Conservation (phyloP, 75 land plant species). For the Gnetum montanum region DNA sequence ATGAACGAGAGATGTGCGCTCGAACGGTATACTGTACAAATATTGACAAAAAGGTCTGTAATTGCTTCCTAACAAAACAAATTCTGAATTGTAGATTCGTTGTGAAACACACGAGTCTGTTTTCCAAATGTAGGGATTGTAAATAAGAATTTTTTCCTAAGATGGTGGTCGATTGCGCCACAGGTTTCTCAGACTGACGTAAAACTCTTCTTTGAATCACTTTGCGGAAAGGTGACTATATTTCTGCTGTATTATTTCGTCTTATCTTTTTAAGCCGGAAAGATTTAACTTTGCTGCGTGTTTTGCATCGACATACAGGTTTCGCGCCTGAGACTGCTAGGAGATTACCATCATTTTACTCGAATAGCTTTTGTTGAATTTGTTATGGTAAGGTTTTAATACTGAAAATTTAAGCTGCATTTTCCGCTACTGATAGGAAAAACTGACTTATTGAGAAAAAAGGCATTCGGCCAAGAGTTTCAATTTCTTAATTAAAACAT, state of each 20-base stretch:
- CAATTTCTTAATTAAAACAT: no score
- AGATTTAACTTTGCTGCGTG: not conserved
- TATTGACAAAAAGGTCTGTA: slow-evolving; percentile 77
- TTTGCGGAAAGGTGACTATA: slow-evolving; percentile 62
- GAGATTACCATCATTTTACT: slow-evolving; percentile 60
- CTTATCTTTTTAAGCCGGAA: not conserved
- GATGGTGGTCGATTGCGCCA: not conserved
- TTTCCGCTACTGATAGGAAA: no score
- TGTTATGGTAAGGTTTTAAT: slow-evolving; percentile 49
- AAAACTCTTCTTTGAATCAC: slow-evolving; percentile 56
- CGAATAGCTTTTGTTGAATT: slow-evolving; percentile 84
- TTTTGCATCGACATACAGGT: slow-evolving; percentile 28
- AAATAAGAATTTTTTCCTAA: no score
- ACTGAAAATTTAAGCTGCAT: no score
- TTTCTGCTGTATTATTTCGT: not conserved
- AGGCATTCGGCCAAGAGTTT: no score
- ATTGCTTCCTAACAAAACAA: no score
- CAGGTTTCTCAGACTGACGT: slow-evolving; percentile 80
- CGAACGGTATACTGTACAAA: slow-evolving; percentile 87
- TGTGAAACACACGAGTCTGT: no score
- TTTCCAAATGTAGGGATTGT: no score
- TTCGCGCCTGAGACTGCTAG: slow-evolving; percentile 65
- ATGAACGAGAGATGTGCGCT: slow-evolving; percentile 81
- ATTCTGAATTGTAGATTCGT: no score
- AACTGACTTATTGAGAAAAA: no score